These are phyloP conservation scores for Pseudogymnoascus sp. DNA, from an alignment of 2,329 filamentous ascomycete species.

Conservation along the genomic window DNA sequence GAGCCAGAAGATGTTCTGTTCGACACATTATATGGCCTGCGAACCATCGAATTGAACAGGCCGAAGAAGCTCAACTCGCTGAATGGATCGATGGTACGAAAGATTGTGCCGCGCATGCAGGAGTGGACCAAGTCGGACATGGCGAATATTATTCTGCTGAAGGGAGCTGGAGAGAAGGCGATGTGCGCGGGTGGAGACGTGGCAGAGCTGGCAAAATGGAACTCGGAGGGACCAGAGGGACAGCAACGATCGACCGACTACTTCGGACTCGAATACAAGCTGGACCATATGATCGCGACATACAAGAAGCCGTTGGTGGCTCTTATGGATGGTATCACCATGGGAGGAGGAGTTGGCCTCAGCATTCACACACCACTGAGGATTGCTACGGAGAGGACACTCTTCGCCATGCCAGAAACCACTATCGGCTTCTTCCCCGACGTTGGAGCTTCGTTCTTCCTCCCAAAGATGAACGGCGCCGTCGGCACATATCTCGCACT, in stretches of 20 bases:
- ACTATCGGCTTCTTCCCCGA: conserved; percentile 98
- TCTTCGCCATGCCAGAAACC: conserved; percentile 98
- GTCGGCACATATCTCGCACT: conserved; percentile 89
- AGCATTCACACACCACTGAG: conserved; percentile 92
- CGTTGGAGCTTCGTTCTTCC: conserved; percentile 92
- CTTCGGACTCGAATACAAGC: conserved; percentile 90
- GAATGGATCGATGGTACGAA: conserved; percentile 88
- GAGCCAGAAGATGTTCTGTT: conserved; percentile 89
- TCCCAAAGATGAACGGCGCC: conserved; percentile 78
- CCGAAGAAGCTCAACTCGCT: conserved; percentile 87
- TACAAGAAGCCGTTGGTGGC: conserved; percentile 89
- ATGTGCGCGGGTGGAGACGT: conserved; percentile 96
- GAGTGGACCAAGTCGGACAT: conserved; percentile 95
- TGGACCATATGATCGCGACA: conserved; percentile 91
- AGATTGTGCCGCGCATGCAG: conserved; percentile 79
- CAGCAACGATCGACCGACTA: conserved; percentile 71
- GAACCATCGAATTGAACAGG: conserved; percentile 88
- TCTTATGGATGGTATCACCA: conserved; percentile 96
- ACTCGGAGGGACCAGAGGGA: conserved; percentile 58
- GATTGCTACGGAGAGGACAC: conserved; percentile 89
- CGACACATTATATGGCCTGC: conserved; percentile 77
- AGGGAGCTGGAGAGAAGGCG: conserved; percentile 75
- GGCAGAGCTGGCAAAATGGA: conserved; percentile 64
- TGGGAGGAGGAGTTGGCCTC: conserved; percentile 93
- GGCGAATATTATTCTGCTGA: conserved; percentile 86